phyloP scores from a whole-genome alignment of 2,329 filamentous ascomycete species.

The Helminthosporium solani region DNA sequence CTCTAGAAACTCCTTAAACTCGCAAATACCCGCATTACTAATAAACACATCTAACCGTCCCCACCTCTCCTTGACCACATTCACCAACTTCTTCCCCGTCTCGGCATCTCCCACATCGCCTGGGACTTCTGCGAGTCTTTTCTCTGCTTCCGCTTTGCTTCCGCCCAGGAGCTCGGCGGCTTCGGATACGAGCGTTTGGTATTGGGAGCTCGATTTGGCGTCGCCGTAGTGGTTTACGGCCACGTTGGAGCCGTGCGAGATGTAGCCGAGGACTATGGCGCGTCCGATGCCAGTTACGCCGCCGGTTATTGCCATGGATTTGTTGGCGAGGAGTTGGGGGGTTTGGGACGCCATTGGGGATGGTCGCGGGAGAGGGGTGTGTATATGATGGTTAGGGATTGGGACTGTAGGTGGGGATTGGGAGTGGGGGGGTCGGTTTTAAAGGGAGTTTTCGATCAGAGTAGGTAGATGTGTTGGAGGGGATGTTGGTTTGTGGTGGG shows the following conservation, averaged over 20 bases:
- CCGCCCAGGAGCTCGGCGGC: constrained; percentile 21
- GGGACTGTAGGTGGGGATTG: not conserved
- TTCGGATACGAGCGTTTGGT: constrained; percentile 51
- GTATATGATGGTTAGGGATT: too few species aligned
- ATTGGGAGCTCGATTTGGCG: constrained; percentile 50
- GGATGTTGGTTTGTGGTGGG: too few species aligned
- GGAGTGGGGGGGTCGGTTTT: too few species aligned
- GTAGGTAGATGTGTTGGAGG: too few species aligned
- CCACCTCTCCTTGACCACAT: constrained; percentile 62
- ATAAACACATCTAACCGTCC: constrained; percentile 67
- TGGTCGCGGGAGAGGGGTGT: too few species aligned
- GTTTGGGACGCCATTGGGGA: constrained; percentile 9
- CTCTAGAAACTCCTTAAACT: constrained; percentile 84
- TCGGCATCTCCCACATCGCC: constrained; percentile 77
- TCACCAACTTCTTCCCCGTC: constrained; percentile 69
- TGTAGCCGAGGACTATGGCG: constrained; percentile 77
- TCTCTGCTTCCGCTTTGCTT: constrained; percentile 34
- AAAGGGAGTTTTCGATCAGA: too few species aligned
- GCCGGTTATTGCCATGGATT: constrained; percentile 83
- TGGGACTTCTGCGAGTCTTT: constrained; percentile 62
- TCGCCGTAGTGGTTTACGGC: constrained; percentile 76
- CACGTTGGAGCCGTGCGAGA: constrained; percentile 74
- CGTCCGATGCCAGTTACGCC: constrained; percentile 84
- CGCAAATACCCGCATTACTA: constrained; percentile 84
- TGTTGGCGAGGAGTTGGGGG: constrained; percentile 62